phyloP scores from a whole-genome alignment of 208 protist genomes.

The Leishmania lainsoni region DNA sequence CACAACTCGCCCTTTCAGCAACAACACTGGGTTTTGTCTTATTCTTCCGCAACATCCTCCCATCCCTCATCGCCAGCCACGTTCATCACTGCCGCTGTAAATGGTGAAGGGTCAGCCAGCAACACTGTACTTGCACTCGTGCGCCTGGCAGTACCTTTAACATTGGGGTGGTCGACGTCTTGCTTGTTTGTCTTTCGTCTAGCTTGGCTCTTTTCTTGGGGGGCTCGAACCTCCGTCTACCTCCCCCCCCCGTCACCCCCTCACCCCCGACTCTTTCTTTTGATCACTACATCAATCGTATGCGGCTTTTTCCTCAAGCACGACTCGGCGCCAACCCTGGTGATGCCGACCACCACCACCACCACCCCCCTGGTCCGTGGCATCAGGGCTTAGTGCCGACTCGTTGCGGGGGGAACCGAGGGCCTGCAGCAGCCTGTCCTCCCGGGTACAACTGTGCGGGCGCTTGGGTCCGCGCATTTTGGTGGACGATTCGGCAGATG shows the following conservation, averaged over 20 bases:
- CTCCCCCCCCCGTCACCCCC: background rate
- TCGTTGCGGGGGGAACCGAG: background rate
- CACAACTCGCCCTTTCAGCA: too few relatives aligned
- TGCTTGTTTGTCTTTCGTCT: constrained; percentile 1
- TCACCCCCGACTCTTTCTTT: too few relatives aligned
- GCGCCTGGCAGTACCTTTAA: background rate
- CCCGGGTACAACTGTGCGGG: background rate
- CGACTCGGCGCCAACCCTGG: background rate
- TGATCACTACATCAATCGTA: too few relatives aligned
- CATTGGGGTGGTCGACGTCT: background rate
- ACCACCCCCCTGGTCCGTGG: background rate
- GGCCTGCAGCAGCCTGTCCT: background rate
- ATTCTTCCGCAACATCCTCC: background rate
- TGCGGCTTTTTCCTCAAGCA: too few relatives aligned
- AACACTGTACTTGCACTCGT: background rate
- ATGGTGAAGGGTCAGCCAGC: too few relatives aligned
- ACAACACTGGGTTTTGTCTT: background rate
- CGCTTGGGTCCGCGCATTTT: background rate
- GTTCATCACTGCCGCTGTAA: too few relatives aligned
- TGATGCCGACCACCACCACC: background rate
- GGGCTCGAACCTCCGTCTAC: background rate
- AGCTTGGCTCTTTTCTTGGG: background rate
- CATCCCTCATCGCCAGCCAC: background rate
- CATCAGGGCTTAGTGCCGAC: background rate
- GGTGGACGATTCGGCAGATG: background rate